Evolutionary conservation across 1,284 basidiomycete species (phyloP).

Genomic region (Crucibulum cyathiforme): DNA sequence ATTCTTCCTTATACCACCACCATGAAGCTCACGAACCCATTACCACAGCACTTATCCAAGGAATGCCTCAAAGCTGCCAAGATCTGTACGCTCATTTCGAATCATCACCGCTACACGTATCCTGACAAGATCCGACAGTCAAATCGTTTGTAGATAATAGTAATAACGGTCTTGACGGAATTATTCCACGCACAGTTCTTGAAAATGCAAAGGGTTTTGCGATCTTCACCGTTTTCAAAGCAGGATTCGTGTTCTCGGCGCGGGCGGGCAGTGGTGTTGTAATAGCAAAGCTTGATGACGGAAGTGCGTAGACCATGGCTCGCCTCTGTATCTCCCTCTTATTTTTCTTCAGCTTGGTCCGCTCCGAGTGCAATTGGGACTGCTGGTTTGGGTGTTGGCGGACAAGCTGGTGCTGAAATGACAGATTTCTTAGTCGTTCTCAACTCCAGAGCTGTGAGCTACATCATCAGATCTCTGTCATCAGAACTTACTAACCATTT

Average conservation of each 20-base stretch:
- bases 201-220: slow-evolving; percentile 85
- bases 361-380: slow-evolving; percentile 95
- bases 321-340: slow-evolving; percentile 5
- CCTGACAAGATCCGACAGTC: slow-evolving; percentile 49
- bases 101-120: not conserved
- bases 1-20: not conserved
- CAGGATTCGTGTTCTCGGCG: slow-evolving; percentile 78
- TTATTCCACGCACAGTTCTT: slow-evolving; percentile 72
- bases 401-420: slow-evolving; percentile 85
- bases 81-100: slow-evolving; percentile 58
- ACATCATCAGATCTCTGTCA: slow-evolving; percentile 20
- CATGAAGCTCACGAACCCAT: slow-evolving; percentile 55
- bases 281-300: slow-evolving; percentile 85
- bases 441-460: slow-evolving; percentile 77
- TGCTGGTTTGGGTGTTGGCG: slow-evolving; percentile 91
- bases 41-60: slow-evolving; percentile 75
- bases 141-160: slow-evolving; percentile 74
- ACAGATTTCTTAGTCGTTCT: slow-evolving; percentile 96
- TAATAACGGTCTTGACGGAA: slow-evolving; percentile 78
- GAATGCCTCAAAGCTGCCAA: slow-evolving; percentile 79
- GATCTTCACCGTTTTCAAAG: slow-evolving; percentile 83
- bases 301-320: slow-evolving; percentile 60
- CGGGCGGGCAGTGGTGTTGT: slow-evolving; percentile 91
- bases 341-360: slow-evolving; percentile 76
- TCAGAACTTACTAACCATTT: slow-evolving; percentile 8